phyloP scores from a whole-genome alignment of 345 rosid genomes.

The Sisymbrium altissimum region DNA sequence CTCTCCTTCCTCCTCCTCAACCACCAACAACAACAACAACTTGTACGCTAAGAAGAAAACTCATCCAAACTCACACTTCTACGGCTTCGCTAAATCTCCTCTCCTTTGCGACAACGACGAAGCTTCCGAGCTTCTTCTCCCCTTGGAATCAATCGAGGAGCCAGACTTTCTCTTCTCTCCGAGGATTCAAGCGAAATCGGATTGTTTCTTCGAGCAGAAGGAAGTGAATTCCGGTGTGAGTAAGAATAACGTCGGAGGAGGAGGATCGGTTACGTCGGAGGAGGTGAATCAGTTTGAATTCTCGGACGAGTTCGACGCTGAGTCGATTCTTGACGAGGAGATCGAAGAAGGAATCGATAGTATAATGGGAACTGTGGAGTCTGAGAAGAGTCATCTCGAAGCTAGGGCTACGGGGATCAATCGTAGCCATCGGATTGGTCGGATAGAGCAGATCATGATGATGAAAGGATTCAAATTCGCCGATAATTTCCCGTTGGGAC shows the following conservation, averaged over 20 bases:
- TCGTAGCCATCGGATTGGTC: not conserved
- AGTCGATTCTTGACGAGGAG: conserved; percentile 77
- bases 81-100: conserved; percentile 33
- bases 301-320: conserved; percentile 67
- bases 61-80: conserved; percentile 37
- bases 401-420: not conserved
- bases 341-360: conserved; percentile 67
- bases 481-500: conserved; percentile 32
- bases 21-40: conserved; percentile 1
- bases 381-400: conserved; percentile 15
- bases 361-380: conserved; percentile 59
- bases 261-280: conserved; percentile 37
- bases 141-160: conserved; percentile 53
- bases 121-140: conserved; percentile 55
- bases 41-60: conserved; percentile 20
- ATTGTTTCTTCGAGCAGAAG: conserved; percentile 34
- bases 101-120: conserved; percentile 42
- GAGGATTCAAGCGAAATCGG: conserved; percentile 35
- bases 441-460: conserved; percentile 29
- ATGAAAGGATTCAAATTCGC: conserved; percentile 34
- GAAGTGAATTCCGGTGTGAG: conserved; percentile 32
- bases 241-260: conserved; percentile 29
- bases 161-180: conserved; percentile 55
- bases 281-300: not conserved
- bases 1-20: conserved; percentile 16